Evolutionary conservation across 106 monocot genomes (phyloP).

Genomic region (Dendrobium catenatum): DNA sequence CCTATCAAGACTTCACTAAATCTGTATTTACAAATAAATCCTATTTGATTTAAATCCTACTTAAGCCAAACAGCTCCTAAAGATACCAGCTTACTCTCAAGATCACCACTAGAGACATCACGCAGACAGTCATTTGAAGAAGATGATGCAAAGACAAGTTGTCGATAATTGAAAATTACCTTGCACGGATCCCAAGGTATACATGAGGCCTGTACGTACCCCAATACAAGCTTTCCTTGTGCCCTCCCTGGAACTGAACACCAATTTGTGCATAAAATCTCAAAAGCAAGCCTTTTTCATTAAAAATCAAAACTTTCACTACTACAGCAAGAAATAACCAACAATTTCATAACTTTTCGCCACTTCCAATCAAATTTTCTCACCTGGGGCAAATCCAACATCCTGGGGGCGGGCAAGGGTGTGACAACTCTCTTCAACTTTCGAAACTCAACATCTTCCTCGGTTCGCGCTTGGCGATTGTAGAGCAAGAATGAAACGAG

Average conservation of each 20-base stretch:
- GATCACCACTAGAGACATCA: not conserved
- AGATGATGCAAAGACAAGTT: not conserved
- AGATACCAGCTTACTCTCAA: not conserved
- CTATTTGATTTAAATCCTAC: not conserved
- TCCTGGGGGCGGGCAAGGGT: conserved; percentile 61
- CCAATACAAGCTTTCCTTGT: conserved; percentile 95
- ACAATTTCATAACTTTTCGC: not conserved
- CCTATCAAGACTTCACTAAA: not conserved
- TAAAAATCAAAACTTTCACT: not conserved
- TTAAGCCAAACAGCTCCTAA: not conserved
- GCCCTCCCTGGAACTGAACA: conserved; percentile 88
- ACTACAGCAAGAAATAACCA: not conserved
- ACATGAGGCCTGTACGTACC: conserved; percentile 90
- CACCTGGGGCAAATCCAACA: conserved; percentile 96
- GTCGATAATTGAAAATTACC: conserved; percentile 25
- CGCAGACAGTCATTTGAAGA: not conserved
- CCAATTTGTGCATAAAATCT: not conserved
- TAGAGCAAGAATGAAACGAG: conserved; percentile 17
- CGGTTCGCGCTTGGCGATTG: not conserved
- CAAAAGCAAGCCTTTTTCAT: not conserved
- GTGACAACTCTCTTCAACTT: conserved; percentile 51
- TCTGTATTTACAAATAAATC: not conserved
- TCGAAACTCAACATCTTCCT: conserved; percentile 11
- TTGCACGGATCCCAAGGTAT: conserved; percentile 87
- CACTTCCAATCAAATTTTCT: not conserved